These are phyloP conservation scores for Candida dubliniensis DNA, from an alignment of 1,139 yeast species.

Conservation along the genomic window DNA sequence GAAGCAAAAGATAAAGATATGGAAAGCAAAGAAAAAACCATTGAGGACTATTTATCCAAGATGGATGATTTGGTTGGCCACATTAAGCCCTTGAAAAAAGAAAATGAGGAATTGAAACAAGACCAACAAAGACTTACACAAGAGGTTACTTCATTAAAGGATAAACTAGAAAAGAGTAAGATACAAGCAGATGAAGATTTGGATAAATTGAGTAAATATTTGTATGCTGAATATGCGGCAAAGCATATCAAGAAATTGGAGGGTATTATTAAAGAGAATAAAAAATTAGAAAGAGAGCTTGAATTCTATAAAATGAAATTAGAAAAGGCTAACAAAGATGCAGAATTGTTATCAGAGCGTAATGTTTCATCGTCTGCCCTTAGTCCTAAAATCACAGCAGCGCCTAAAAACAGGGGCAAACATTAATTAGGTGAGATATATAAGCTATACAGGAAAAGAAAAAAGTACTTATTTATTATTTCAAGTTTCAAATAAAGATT, in stretches of 20 bases:
- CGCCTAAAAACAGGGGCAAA: conserved; percentile 1
- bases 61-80: conserved; percentile 24
- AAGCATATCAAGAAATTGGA: conserved; percentile 61
- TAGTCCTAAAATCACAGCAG: conserved; percentile 7
- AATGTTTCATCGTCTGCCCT: conserved; percentile 9
- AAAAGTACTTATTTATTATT: neutral
- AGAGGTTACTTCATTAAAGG: conserved; percentile 21
- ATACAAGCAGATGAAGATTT: conserved; percentile 34
- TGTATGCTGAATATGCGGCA: conserved; percentile 65
- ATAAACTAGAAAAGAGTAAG: conserved; percentile 40
- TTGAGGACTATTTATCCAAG: conserved; percentile 25
- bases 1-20: conserved; percentile 8
- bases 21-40: conserved; percentile 23
- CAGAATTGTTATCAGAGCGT: conserved; percentile 15
- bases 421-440: neutral
- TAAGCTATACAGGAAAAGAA: neutral
- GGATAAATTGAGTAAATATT: conserved; percentile 61
- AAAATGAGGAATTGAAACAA: conserved; percentile 12
- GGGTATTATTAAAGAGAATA: conserved; percentile 15
- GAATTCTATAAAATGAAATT: conserved; percentile 16
- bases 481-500: neutral
- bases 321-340: conserved; percentile 13
- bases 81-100: conserved; percentile 18
- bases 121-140: conserved; percentile 17
- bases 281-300: conserved; percentile 12